phyloP scores from a whole-genome alignment of 1,284 basidiomycete species.

The Rhodotorula sp. region DNA sequence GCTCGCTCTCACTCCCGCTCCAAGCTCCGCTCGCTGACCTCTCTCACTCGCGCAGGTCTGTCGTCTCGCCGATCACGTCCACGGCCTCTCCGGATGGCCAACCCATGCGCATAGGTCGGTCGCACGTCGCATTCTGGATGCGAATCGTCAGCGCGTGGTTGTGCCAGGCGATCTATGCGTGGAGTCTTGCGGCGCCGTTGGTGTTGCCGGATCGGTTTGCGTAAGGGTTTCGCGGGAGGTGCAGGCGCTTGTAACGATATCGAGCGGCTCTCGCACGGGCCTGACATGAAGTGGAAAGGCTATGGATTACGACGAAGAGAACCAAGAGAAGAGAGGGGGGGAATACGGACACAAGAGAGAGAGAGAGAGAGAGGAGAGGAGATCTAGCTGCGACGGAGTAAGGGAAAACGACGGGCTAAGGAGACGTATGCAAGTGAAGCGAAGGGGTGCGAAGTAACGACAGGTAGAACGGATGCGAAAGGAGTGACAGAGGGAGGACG shows the following conservation, averaged over 20 bases:
- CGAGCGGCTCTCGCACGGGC: no score
- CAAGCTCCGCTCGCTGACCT: not conserved
- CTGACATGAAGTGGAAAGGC: no score
- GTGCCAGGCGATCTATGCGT: conserved; percentile 81
- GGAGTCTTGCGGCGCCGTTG: conserved; percentile 82
- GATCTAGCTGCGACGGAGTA: no score
- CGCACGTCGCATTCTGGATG: conserved; percentile 99
- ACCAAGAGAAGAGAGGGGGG: no score
- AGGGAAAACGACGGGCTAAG: no score
- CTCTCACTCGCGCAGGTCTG: conserved; percentile 59
- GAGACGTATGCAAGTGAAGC: no score
- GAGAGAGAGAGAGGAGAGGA: no score
- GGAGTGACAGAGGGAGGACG: not conserved
- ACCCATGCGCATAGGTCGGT: conserved; percentile 91
- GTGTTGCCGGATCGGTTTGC: conserved; percentile 67
- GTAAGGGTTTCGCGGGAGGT: not conserved
- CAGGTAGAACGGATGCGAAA: no score
- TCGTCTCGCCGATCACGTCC: conserved; percentile 60
- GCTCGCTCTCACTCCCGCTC: conserved; percentile 2
- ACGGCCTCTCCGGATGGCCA: conserved; percentile 21
- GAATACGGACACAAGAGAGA: no score
- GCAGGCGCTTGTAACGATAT: not conserved
- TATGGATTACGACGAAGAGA: no score
- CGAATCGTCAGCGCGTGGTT: conserved; percentile 92
- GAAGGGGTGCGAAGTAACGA: no score